Percentiles rank a stretch among this genome's conserved stretches.
phyloP scores from a whole-genome alignment of 305 asterid genomes.

The Fraxinus baroniana region DNA sequence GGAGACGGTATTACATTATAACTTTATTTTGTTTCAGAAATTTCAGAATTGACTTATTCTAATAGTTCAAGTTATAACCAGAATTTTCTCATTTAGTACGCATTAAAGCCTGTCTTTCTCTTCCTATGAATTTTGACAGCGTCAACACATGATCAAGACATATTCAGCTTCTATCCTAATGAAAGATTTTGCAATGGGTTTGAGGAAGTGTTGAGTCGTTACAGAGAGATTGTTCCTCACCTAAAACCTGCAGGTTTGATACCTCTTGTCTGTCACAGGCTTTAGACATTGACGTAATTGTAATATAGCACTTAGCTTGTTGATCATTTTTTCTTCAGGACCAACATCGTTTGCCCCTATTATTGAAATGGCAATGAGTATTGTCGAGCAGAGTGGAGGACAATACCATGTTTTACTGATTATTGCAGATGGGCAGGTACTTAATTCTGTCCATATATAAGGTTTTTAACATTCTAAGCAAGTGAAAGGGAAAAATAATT shows the following conservation, averaged over 20 bases:
- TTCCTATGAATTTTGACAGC: constrained; percentile 32
- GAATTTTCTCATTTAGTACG: background rate
- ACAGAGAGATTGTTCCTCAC: constrained; percentile 48
- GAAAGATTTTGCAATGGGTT: constrained; percentile 56
- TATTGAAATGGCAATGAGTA: constrained; percentile 58
- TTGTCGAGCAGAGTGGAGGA: constrained; percentile 58
- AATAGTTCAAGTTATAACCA: background rate
- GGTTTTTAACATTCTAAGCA: background rate
- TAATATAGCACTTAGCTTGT: background rate
- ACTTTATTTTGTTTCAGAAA: constrained; percentile 6
- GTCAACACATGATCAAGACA: constrained; percentile 58
- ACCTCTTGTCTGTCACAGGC: constrained; percentile 1
- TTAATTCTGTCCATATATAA: background rate
- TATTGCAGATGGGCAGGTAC: constrained; percentile 65
- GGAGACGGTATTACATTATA: constrained; percentile 52
- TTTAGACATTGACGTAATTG: background rate
- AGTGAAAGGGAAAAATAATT: background rate
- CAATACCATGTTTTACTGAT: constrained; percentile 58
- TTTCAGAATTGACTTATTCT: background rate
- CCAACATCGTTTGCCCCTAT: constrained; percentile 63
- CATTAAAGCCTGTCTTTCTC: background rate
- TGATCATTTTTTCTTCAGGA: constrained; percentile 29
- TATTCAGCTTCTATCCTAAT: constrained; percentile 54
- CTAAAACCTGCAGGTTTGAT: constrained; percentile 48
- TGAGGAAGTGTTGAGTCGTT: constrained; percentile 54